Base-by-base conservation (phyloP, 2,329 filamentous ascomycete species). In the Penicillium concentricum region DNA sequence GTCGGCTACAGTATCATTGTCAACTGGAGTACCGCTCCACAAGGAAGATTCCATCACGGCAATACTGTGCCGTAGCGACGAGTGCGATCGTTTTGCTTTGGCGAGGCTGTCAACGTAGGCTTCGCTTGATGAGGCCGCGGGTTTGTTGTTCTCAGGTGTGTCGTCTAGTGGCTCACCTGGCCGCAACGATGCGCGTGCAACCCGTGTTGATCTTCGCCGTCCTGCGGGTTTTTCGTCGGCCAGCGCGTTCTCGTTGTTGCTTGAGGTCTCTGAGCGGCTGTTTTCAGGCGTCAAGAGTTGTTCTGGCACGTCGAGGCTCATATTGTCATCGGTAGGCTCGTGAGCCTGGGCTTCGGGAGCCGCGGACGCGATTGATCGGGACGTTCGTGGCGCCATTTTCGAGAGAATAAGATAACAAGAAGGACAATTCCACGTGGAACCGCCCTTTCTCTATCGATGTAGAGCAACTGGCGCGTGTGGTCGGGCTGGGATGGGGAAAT, bases 281-380 rank as follows among this genome's bases (percentile, higher is more conserved):
- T 75, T 74, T 53, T 76, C 74, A 51, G 75, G 75, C 3, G 75
- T 77, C 18, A 77, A 67, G n/a, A 76, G 68, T 58, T 76, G 72
- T 62, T 73, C 72, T 18, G 72, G 67, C 18, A 73, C 67, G 47
- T 75, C 72, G 37, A 74, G 65, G 46, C 61, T 67, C 62, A 69
- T 72, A 52, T 64, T 62, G 52, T 71, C 69, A 49, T 72, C 67
- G 54, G 61, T 51, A 55, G 59, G 65, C 50, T 68, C 67, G 57
- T 68, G 66, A 42, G 60, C 47, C 45, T 67, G 64, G 58, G 65
- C 57, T 62, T 72, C 68, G 62, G 69, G 64, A 58, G 69, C 69
- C 56, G 68, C 67, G 62, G 72, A 71, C 69, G 69, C 66, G 67
- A 68, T 63, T 26, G 61, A 51, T 34, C 59, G 61, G 59, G 64